These are phyloP conservation scores for Scedosporium apiospermum DNA, from an alignment of 2,329 filamentous ascomycete genomes.

Conservation along the genomic window DNA sequence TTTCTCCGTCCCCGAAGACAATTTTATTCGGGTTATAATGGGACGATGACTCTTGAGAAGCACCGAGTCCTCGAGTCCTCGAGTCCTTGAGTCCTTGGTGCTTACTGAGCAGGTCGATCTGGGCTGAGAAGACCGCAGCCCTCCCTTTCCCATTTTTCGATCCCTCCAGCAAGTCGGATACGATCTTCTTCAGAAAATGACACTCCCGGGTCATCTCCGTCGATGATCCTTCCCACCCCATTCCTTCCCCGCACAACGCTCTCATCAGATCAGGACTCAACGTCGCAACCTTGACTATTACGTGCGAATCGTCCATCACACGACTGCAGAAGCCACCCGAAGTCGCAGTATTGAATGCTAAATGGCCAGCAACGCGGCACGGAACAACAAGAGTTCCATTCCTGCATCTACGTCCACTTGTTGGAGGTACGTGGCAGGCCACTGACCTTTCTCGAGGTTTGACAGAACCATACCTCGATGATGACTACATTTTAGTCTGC, in stretches of 20 bases:
- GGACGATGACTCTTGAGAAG: not conserved
- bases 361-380: not conserved
- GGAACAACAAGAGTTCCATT: constrained; percentile 1
- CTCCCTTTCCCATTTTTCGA: not conserved
- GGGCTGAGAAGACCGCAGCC: not conserved
- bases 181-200: not conserved
- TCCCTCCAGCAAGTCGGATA: not conserved
- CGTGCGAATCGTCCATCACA: not conserved
- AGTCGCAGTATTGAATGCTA: not conserved
- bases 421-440: not conserved
- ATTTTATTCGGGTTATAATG: not conserved
- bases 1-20: not conserved
- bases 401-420: not conserved
- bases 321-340: not conserved
- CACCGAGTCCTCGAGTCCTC: not conserved
- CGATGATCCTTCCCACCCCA: not conserved
- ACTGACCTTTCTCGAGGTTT: not conserved
- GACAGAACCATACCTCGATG: not conserved
- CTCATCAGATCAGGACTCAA: not conserved
- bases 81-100: not conserved
- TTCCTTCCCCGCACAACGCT: not conserved
- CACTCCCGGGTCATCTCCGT: not conserved
- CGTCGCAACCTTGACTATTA: not conserved
- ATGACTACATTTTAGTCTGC: not conserved
- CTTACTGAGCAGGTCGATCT: not conserved